Percentiles rank a stretch among this genome's conserved stretches.
phyloP scores from a whole-genome alignment of 805 yeast genomes.

The Starmerella cellae region DNA sequence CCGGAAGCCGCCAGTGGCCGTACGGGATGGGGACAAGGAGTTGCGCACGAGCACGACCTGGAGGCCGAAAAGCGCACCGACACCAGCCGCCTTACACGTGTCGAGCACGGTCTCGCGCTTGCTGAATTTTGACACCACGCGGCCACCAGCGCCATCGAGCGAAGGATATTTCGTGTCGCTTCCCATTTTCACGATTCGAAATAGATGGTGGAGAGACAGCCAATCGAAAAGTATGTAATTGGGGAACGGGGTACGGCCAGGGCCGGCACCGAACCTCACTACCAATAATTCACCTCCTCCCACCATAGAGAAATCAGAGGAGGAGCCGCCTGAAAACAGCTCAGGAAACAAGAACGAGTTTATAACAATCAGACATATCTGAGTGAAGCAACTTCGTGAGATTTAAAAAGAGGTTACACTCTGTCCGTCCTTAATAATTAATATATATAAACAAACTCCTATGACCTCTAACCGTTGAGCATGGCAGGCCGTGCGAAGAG shows the following conservation, averaged over 20 bases:
- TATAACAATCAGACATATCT: too few species aligned
- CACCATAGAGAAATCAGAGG: too few species aligned
- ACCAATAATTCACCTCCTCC: too few species aligned
- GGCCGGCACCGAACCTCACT: too few species aligned
- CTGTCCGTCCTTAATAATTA: too few species aligned
- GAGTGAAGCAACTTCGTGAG: too few species aligned
- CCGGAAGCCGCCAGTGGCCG: slow-evolving; percentile 24
- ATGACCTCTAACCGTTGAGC: too few species aligned
- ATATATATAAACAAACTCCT: too few species aligned
- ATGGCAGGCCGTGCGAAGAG: too few species aligned
- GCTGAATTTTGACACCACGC: slow-evolving; percentile 34
- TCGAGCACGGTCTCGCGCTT: slow-evolving; percentile 45
- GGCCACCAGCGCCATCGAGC: slow-evolving; percentile 20
- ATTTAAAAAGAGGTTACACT: too few species aligned
- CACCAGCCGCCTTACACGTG: slow-evolving; percentile 35
- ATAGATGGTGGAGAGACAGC: neutral
- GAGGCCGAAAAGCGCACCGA: slow-evolving; percentile 36
- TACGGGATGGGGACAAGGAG: slow-evolving; percentile 23
- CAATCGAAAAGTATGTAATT: slow-evolving; percentile 1
- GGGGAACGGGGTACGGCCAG: neutral
- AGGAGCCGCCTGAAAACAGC: neutral
- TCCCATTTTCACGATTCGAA: slow-evolving; percentile 7
- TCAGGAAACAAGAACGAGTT: neutral
- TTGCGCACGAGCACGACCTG: slow-evolving; percentile 36
- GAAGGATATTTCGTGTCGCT: slow-evolving; percentile 18